Base-by-base conservation (phyloP, 495 filamentous ascomycete species). In the Clohesyomyces aquaticus region DNA sequence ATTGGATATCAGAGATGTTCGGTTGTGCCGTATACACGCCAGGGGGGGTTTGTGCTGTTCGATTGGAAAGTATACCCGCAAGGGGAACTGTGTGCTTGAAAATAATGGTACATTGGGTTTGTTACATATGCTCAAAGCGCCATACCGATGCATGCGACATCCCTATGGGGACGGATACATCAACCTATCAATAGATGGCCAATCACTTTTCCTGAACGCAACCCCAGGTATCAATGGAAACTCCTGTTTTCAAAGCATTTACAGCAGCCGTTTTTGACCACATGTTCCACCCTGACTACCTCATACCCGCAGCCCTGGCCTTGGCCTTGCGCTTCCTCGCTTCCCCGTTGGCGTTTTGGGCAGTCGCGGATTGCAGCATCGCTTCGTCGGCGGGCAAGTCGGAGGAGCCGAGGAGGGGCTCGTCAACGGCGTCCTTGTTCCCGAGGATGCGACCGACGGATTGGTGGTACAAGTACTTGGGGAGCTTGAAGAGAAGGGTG, bases 401-500 rank as follows among this genome's bases (percentile, higher is more conserved):
- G 12, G 71, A 65, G 18, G 67, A 45, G n/a, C 56, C 56, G 42
- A 55, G 59, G 11, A 63, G 62, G 2, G 59, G 58, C 56, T 74
- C 74, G 29, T 56, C 59, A 9, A 49, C 55, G 38, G 61, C 41
- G 9, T 43, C 50, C 27, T 69, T 55, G 26, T 65, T 70, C 62
- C 61, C 66, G 16, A 72, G 50, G 19, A 74, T 3, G 47, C 75
- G 71, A 43, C 74, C 75, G 48, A 74, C 28, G 26, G 66, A 66
- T 14, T 70, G 70, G 48, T 71, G 71, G 73, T 76, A 77, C 26
- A 70, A 48, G 62, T 59, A 75, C n/a, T 76, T 63, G 6, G 77
- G 77, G 8, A 78, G 62, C 21, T 73, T 73, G 67, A 76, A 73
- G n/a, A 80, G 70, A 42, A 73, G 61, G 8, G 77, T 79, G 59